Base-by-base conservation (phyloP, 2,329 filamentous ascomycete genomes). In the Akanthomyces uredinophilus region DNA sequence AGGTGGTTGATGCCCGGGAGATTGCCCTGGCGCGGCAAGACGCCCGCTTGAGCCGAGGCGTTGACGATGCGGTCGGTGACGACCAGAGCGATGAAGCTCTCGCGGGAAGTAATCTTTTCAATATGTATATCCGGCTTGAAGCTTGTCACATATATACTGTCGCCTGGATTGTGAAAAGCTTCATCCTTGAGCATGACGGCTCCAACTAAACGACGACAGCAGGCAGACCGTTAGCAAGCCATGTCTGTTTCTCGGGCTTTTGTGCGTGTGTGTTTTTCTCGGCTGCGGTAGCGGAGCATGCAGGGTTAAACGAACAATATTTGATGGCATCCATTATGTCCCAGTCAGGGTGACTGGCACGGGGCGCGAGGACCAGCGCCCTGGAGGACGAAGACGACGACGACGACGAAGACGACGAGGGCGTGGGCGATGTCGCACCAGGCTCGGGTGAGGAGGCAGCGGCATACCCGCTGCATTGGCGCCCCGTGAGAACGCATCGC, bases 61-160 rank as follows among this genome's bases (percentile, higher is more conserved):
- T 61, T 61, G 58, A 61, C 50, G 58, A 61, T 61, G 49, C 58
- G 58, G 39, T 61, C 58, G 5, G 58, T 54, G 24, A 54, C 50
- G 20, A 47, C 41, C 24, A 61, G 27, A 4, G 58, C 58, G 32
- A 61, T 54, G 50, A 61, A 61, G 20, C 58, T 47, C 29, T 53
- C 49, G 3, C 58, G 58, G 0, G 58, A 61, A 1, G 50, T 53
- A 20, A 61, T 54, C 18, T 47, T 53, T 13, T 53, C 49, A 47
- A 61, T 46, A 50, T 54, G 58, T 29, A 61, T 4, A 11, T 53
- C 22, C 1, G 50, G 50, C 29, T 54, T 54, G 16, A 53, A 61
- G 18, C 24, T 61, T n/a, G 58, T 46, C 14, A 47, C 39, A 20
- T 47, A 61, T 8, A 44, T 43, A 22, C 58, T 29, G 50, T 61